phyloP scores from a whole-genome alignment of 192 early-diverging fungal species.

The Gonapodya prolifera region DNA sequence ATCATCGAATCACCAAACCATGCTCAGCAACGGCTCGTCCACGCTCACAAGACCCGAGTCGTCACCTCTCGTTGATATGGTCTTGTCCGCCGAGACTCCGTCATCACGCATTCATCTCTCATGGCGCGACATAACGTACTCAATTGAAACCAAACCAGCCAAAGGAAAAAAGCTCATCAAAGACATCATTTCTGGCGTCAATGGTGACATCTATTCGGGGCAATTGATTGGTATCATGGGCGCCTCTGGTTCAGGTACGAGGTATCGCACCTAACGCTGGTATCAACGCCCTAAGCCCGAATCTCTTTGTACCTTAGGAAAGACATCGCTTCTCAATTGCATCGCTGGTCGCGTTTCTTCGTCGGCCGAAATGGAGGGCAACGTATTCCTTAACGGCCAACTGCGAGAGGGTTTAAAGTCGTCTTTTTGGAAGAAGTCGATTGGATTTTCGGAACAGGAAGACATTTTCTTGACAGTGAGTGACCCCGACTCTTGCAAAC shows the following conservation, averaged over 20 bases:
- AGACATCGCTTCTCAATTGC: conserved; percentile 6
- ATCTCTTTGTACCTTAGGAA: no score
- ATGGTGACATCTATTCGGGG: neutral
- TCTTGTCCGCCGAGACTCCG: no score
- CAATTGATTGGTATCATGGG: conserved; percentile 7
- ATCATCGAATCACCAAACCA: no score
- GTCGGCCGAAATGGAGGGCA: conserved; percentile 37
- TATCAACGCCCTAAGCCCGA: no score
- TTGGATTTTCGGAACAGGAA: neutral
- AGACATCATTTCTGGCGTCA: neutral
- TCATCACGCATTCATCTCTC: no score
- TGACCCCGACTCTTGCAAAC: neutral
- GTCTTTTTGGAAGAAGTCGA: neutral
- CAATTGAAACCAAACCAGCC: neutral
- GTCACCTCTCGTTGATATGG: no score
- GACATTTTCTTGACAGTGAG: neutral
- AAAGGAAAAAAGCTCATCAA: neutral
- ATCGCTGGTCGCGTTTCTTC: conserved; percentile 66
- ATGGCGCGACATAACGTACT: neutral
- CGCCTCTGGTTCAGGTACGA: conserved; percentile 1
- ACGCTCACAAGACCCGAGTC: no score
- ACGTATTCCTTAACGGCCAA: conserved; percentile 58
- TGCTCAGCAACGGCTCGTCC: no score
- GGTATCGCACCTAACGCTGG: no score
- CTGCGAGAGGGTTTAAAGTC: neutral